Evolutionary conservation across 805 yeast species (phyloP), one percentile per base, ranked within the genome.

Genomic region (Clavispora phyllophila): DNA sequence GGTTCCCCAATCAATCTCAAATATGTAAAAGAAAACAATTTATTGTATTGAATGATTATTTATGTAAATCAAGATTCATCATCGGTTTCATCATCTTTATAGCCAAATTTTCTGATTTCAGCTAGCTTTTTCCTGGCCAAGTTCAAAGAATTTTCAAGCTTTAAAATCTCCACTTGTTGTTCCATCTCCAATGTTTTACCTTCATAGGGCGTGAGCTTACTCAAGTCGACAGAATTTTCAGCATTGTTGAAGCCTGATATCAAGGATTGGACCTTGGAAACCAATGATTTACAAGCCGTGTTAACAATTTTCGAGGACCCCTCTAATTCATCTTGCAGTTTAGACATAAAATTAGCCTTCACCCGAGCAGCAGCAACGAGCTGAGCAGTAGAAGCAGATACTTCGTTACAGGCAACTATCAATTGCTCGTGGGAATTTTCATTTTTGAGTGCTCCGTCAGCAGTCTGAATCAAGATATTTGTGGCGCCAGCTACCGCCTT

Each of bases 331-430:
- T 82, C 87, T 61, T 87, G 96, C 3, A 89, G 76, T 56, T 81
- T 79, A 2, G 95, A 86, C 65, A 79, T 78, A 52, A 80, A 77
- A 34, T 82, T 75, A 0, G 95, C 88, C 61, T 87, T 87, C 18
- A 87, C 95, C 52, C 96, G 75, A 0, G 96, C 83, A 0, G 96
- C 93, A 5, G 96, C 90, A 5, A 88, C 96, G 40, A 88, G 73
- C 67, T 88, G 96, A 2, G 91, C 95, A 1, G 96, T 88, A 0
- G 96, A 83, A 0, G 96, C 89, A 1, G 95, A 90, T 8, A 88
- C 96, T 60, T 88, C 95, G 54, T 86, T 87, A 1, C 95, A 87
- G 0, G 96, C 91, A 20, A 88, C 96, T 53, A 88, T 84, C 46
- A 88, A 75, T 64, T 87, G 86, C 58, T 88, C 96, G 44, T 81